Evolutionary conservation across 2,329 filamentous ascomycete genomes (phyloP), one percentile per base, ranked within the genome.

Genomic region (Beauveria sp.): DNA sequence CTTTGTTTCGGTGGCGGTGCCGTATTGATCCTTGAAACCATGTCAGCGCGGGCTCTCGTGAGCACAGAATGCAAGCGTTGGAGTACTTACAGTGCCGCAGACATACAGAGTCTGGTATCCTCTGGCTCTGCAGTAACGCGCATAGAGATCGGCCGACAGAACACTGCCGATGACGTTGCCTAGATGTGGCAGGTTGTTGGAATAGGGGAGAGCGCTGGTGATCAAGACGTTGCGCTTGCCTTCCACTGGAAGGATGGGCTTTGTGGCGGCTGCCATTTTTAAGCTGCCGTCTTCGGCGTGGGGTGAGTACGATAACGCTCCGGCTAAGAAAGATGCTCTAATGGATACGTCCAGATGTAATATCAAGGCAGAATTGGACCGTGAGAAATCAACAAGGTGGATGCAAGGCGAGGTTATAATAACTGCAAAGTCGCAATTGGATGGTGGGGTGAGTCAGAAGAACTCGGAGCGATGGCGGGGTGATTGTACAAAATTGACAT

Each of bases 1-100:
- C 78, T 96, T 96, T 28, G 93, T 96, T 77, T 97, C 93, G 38
- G 93, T 96, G 24, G 93, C 93, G 14, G 93, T 98, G 62, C 93
- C 93, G 74, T 97, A 98, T 77, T 98, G 91, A 78, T 97, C 93
- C 57, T 69, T 64, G 22, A 34, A 40, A n/a, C 22, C 20, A 20
- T 49, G 55, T 53, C 38, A 58, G 40, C n/a, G 18, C 28, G 10
- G 18, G 43, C 42, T 34, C 43, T 34, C 18, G 30, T 24, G 45
- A 42, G 45, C 30, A 43, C 5, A 18, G n/a, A 12, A 28, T 28
- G 30, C 14, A 40, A 7, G 20, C 12, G 16, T 14, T 20, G 22
- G 12, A n/a, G 3, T 26, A 63, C 68, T 58, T 66, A 72, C 70
- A n/a, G 75, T 77, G 62, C 92, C 92, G 75, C 93, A 96, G 67